These are phyloP conservation scores for Croton laevigatus DNA, from an alignment of 441 rosid species.

Conservation along the genomic window DNA sequence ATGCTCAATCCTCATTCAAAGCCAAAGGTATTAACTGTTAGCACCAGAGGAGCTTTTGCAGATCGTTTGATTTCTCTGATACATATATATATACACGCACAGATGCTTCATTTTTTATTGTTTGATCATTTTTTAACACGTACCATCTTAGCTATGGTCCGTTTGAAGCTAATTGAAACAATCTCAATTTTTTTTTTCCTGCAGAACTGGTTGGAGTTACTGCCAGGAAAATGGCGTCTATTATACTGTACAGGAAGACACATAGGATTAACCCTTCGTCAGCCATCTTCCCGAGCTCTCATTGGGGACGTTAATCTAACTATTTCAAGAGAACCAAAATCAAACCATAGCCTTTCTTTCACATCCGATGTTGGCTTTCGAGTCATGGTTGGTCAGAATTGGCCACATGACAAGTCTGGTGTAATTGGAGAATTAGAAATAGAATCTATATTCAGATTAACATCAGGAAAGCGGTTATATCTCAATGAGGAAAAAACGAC, in stretches of 20 bases:
- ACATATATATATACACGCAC: no score
- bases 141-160: background rate
- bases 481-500: conserved; percentile 62
- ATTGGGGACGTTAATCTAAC: conserved; percentile 65
- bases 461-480: conserved; percentile 67
- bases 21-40: conserved; percentile 49
- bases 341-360: conserved; percentile 40
- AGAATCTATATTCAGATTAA: conserved; percentile 49
- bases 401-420: conserved; percentile 84
- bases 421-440: conserved; percentile 55
- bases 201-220: conserved; percentile 81
- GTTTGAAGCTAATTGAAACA: background rate
- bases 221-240: conserved; percentile 90
- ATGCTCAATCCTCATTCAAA: conserved; percentile 84
- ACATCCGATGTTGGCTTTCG: conserved; percentile 62
- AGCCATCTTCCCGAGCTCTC: conserved; percentile 64
- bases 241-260: conserved; percentile 84
- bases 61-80: background rate
- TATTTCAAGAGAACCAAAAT: conserved; percentile 40
- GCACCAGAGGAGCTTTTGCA: background rate
- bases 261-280: conserved; percentile 80
- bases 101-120: background rate
- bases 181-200: conserved; percentile 13
- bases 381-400: conserved; percentile 50
- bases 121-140: background rate